Evolutionary conservation across 805 yeast species (phyloP).

Genomic region (Maudiozyma saulgeensis): DNA sequence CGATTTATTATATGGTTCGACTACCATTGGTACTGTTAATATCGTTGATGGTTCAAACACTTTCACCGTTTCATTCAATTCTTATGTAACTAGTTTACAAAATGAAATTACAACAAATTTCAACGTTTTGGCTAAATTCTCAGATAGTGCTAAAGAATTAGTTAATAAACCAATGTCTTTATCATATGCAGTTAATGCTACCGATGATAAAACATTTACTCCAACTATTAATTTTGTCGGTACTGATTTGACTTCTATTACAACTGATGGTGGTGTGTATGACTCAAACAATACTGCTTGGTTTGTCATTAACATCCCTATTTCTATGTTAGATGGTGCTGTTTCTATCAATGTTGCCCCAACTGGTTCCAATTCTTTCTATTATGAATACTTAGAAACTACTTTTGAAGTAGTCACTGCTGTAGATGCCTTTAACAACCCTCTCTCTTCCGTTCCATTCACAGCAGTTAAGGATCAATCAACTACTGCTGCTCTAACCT

Average conservation of each 20-base stretch:
- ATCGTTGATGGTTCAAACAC: constrained; percentile 13
- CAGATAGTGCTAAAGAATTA: constrained; percentile 8
- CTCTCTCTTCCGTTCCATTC: constrained; percentile 16
- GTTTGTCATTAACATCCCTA: constrained; percentile 24
- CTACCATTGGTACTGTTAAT: constrained; percentile 14
- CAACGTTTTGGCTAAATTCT: constrained; percentile 19
- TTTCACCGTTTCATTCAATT: constrained; percentile 13
- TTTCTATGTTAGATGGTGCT: constrained; percentile 11
- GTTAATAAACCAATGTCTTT: constrained; percentile 13
- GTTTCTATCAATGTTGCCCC: constrained; percentile 15
- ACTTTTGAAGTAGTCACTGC: constrained; percentile 17
- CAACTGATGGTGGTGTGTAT: constrained; percentile 21
- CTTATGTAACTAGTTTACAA: neutral
- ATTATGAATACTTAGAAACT: constrained; percentile 13
- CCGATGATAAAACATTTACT: constrained; percentile 13
- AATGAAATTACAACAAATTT: constrained; percentile 15
- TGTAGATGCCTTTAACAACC: constrained; percentile 20
- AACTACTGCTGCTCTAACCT: constrained; percentile 12
- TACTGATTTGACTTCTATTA: constrained; percentile 9
- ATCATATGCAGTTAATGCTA: constrained; percentile 15
- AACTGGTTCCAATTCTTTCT: constrained; percentile 8
- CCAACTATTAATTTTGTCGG: constrained; percentile 16
- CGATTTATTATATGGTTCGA: constrained; percentile 10
- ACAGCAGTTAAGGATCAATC: constrained; percentile 21
- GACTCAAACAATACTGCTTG: constrained; percentile 18